A percentile compares a stretch with the other conserved stretches of the same genome.
These are phyloP conservation scores for Claviceps spartinae DNA, from an alignment of 2,329 filamentous ascomycete genomes.

Conservation along the genomic window DNA sequence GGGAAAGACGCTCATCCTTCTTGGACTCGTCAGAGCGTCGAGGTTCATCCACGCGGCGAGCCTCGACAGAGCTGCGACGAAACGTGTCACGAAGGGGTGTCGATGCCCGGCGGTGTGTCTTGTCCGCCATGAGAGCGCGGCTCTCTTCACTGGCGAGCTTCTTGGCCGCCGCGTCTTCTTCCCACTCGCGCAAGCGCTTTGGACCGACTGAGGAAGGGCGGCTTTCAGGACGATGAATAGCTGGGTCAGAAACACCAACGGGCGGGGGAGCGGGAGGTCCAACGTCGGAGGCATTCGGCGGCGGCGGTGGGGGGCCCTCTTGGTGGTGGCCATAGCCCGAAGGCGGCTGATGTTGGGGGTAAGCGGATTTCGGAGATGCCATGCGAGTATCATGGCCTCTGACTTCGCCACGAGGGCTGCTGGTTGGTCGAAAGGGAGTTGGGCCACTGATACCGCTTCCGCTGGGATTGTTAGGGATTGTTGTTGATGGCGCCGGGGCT, in stretches of 20 bases:
- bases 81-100: slow-evolving; percentile 58
- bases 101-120: slow-evolving; percentile 63
- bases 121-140: slow-evolving; percentile 73
- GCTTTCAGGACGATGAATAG: slow-evolving; percentile 47
- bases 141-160: slow-evolving; percentile 83
- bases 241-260: slow-evolving; percentile 47
- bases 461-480: slow-evolving; percentile 24
- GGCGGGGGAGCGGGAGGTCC: slow-evolving; percentile 29
- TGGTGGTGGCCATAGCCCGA: slow-evolving; percentile 51
- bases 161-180: slow-evolving; percentile 65
- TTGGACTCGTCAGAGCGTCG: slow-evolving; percentile 46
- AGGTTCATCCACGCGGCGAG: slow-evolving; percentile 49
- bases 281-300: slow-evolving; percentile 47
- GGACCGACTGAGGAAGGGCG: slow-evolving; percentile 66
- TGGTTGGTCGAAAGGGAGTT: slow-evolving; percentile 57
- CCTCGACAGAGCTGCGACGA: slow-evolving; percentile 66
- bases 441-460: slow-evolving; percentile 32
- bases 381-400: slow-evolving; percentile 73
- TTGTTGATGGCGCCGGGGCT: slow-evolving; percentile 28
- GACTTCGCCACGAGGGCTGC: slow-evolving; percentile 73
- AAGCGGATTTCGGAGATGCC: slow-evolving; percentile 81
- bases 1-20: slow-evolving; percentile 52
- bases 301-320: slow-evolving; percentile 32
- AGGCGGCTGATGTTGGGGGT: slow-evolving; percentile 57
- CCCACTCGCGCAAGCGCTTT: slow-evolving; percentile 88